Percentiles rank a stretch among this genome's conserved stretches.
Evolutionary conservation across 176 grass and related monocot genomes (phyloP).

Genomic region (barley (Hordeum vulgare)): MorexV3_pseudomolecules_assembly NC_058523.1:471204351-471204850

Average conservation of each 20-base stretch:
- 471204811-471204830: no score
- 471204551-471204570: background rate
- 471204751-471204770: no score
- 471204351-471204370: background rate
- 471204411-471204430: background rate
- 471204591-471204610: background rate
- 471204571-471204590: background rate
- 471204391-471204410: background rate
- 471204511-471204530: background rate
- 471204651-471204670: no score
- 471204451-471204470: no score
- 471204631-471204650: background rate
- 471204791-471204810: no score
- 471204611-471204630: background rate
- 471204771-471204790: no score
- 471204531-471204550: background rate
- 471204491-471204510: background rate
- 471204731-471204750: no score
- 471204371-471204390: background rate
- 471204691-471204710: no score
- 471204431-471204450: no score
- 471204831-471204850: no score
- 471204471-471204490: background rate
- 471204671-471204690: no score
- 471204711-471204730: no score